Evolutionary conservation across 1,284 basidiomycete genomes (phyloP).

Genomic region (Heterobasidion irregulare): DNA sequence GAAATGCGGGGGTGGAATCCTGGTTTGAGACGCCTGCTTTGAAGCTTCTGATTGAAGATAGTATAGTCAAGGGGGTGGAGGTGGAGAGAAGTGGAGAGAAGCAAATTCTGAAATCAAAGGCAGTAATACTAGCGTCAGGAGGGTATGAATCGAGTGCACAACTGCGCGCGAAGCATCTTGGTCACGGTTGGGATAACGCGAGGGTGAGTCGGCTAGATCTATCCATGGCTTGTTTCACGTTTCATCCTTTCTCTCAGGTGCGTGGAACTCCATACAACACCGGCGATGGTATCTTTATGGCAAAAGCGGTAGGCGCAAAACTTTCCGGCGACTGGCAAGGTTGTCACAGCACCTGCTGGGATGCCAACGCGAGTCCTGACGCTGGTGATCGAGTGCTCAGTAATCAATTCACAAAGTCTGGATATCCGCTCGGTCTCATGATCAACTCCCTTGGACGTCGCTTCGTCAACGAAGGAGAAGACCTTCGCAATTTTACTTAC

Average conservation of each 20-base stretch:
- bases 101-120: conserved; percentile 26
- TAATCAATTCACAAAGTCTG: conserved; percentile 66
- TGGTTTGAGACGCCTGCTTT: conserved; percentile 48
- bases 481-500: conserved; percentile 66
- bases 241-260: conserved; percentile 29
- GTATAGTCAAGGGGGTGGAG: conserved; percentile 34
- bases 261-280: conserved; percentile 63
- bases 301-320: conserved; percentile 41
- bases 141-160: conserved; percentile 53
- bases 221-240: not conserved
- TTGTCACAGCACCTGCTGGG: conserved; percentile 67
- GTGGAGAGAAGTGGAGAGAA: conserved; percentile 29
- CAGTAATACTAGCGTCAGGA: conserved; percentile 54
- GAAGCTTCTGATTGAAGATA: conserved; percentile 30
- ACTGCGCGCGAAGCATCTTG: conserved; percentile 44
- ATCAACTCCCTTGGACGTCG: conserved; percentile 45
- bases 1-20: conserved; percentile 38
- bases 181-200: conserved; percentile 45
- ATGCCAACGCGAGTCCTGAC: conserved; percentile 46
- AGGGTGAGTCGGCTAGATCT: conserved; percentile 28
- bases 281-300: conserved; percentile 53
- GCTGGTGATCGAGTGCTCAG: conserved; percentile 47
- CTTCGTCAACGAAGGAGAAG: conserved; percentile 64
- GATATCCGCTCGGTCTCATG: conserved; percentile 65
- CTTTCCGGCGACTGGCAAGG: conserved; percentile 50